These are phyloP conservation scores for Tanacetum coccineum DNA, from an alignment of 129 eudicot species.

Conservation along the genomic window DNA sequence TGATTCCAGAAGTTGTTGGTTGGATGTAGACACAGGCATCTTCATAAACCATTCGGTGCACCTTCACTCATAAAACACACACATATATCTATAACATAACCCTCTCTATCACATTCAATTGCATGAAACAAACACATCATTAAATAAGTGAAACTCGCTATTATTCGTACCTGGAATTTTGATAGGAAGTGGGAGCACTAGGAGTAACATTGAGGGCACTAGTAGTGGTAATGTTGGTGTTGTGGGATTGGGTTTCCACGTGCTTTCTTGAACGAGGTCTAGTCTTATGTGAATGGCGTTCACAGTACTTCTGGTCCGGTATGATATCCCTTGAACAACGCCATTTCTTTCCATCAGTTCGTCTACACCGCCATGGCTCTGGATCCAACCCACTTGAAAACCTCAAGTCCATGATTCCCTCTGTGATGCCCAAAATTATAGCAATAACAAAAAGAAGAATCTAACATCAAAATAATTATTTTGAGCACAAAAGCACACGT, in stretches of 20 bases:
- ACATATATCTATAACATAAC: conserved; percentile 17
- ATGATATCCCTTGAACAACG: too few relatives aligned
- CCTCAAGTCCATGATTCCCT: conserved; percentile 36
- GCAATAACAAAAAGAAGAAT: neutral
- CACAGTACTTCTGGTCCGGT: too few relatives aligned
- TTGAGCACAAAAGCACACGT: too few relatives aligned
- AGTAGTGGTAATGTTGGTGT: neutral
- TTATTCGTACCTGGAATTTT: conserved; percentile 32
- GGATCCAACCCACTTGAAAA: conserved; percentile 8
- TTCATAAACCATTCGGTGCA: conserved; percentile 45
- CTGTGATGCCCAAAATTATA: neutral
- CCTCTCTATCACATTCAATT: conserved; percentile 17
- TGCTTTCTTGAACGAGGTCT: neutral
- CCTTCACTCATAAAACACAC: conserved; percentile 24
- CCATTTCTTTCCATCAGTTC: too few relatives aligned
- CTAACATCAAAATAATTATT: too few relatives aligned
- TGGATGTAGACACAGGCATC: conserved; percentile 30
- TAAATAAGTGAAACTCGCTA: neutral
- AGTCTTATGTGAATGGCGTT: conserved; percentile 34
- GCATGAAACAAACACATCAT: conserved; percentile 20
- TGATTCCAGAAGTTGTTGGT: conserved; percentile 38
- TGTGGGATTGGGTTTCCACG: too few relatives aligned
- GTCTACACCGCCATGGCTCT: conserved; percentile 29
- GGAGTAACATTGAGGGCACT: conserved; percentile 14
- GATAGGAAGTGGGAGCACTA: conserved; percentile 35